Conservation (phyloP, 1,284 basidiomycete species). For the Pseudozyma thailandica region DNA sequence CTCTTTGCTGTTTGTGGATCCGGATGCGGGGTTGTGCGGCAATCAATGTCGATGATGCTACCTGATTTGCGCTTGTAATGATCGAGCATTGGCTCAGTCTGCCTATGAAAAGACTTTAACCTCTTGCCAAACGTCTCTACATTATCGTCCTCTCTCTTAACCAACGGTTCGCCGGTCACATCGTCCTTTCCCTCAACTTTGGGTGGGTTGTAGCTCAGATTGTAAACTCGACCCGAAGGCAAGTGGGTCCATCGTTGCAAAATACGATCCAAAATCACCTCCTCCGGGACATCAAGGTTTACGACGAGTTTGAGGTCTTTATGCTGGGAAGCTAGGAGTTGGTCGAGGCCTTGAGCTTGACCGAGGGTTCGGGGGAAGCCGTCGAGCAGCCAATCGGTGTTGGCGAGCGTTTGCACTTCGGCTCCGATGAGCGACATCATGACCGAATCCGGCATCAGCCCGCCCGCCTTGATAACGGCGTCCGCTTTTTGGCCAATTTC, state of each 20-base stretch:
- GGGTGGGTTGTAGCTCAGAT: conserved; percentile 77
- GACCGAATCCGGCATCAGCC: conserved; percentile 63
- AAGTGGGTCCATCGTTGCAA: conserved; percentile 72
- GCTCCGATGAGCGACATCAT: conserved; percentile 64
- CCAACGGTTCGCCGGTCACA: conserved; percentile 88
- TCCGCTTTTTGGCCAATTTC: conserved; percentile 53
- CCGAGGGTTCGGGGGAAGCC: conserved; percentile 93
- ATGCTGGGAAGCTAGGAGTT: conserved; percentile 48
- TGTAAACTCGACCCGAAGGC: conserved; percentile 89
- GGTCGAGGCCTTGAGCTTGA: conserved; percentile 86
- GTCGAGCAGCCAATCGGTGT: conserved; percentile 87
- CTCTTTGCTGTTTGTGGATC: not conserved
- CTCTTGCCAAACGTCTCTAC: conserved; percentile 85
- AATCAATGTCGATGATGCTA: conserved; percentile 39
- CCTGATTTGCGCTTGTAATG: conserved; percentile 76
- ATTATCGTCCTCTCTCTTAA: conserved; percentile 90
- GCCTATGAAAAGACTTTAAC: conserved; percentile 82
- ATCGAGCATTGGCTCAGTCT: conserved; percentile 84
- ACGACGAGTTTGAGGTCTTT: conserved; percentile 80
- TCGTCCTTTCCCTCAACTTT: conserved; percentile 88
- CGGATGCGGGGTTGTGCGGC: conserved; percentile 9
- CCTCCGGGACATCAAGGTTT: conserved; percentile 90
- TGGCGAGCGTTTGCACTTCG: conserved; percentile 33
- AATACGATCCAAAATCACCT: conserved; percentile 88
- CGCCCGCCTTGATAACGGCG: conserved; percentile 57